Evolutionary conservation across 345 rosid species (phyloP).

Genomic region (Kandelia obovata): DNA sequence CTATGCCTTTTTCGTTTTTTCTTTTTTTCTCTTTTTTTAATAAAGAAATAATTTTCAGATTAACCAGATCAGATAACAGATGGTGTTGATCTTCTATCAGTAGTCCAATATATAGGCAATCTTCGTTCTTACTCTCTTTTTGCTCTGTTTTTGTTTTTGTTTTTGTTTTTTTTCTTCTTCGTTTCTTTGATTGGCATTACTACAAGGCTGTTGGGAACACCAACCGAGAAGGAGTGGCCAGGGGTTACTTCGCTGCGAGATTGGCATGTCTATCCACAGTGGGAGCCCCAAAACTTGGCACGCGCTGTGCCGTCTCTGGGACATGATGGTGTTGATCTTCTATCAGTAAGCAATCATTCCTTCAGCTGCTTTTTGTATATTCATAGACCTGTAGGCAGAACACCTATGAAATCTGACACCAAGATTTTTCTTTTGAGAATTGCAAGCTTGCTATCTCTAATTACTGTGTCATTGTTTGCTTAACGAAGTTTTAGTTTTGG

Average conservation of each 20-base stretch:
- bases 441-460: not conserved
- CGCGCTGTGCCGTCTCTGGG: constrained; percentile 73
- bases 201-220: constrained; percentile 80
- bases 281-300: constrained; percentile 72
- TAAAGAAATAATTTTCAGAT: no score
- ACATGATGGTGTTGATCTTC: constrained; percentile 80
- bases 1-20: no score
- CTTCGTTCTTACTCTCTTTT: not conserved
- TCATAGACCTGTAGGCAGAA: no score
- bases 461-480: not conserved
- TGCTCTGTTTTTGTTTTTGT: not conserved
- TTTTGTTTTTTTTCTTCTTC: not conserved
- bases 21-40: no score
- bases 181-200: not conserved
- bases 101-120: not conserved
- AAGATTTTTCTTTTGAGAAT: not conserved
- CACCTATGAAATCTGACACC: no score
- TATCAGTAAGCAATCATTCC: constrained; percentile 43
- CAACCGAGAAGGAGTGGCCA: constrained; percentile 78
- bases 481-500: not conserved
- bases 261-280: constrained; percentile 87
- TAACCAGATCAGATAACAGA: no score
- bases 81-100: no score
- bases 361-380: not conserved
- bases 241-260: constrained; percentile 78